A percentile compares a stretch with the other conserved stretches of the same genome.
phyloP scores from a whole-genome alignment of 805 yeast genomes.

The Soucietia sequanensis region DNA sequence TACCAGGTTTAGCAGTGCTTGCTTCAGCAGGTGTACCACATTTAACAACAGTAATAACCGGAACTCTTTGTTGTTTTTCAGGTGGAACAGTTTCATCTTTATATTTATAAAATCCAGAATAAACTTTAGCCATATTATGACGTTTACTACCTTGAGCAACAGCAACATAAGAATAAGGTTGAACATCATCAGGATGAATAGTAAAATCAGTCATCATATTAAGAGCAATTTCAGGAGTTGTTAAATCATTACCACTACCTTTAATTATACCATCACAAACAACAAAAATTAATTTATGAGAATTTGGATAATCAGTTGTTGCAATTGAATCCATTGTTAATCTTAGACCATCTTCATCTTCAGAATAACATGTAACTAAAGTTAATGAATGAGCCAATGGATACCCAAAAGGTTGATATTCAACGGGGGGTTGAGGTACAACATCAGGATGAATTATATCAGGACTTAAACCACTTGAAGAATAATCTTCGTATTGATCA shows the following conservation, averaged over 20 bases:
- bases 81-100: slow-evolving; percentile 70
- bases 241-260: slow-evolving; percentile 85
- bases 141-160: slow-evolving; percentile 93
- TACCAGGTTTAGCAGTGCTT: slow-evolving; percentile 70
- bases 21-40: slow-evolving; percentile 86
- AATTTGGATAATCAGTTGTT: slow-evolving; percentile 94
- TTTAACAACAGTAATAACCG: slow-evolving; percentile 74
- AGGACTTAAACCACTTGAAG: slow-evolving; percentile 50
- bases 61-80: slow-evolving; percentile 84
- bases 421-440: slow-evolving; percentile 88
- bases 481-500: slow-evolving; percentile 30
- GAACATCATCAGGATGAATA: slow-evolving; percentile 69
- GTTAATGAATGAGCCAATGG: slow-evolving; percentile 56
- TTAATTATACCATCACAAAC: slow-evolving; percentile 94
- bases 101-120: slow-evolving; percentile 90
- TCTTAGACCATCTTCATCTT: slow-evolving; percentile 81
- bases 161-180: slow-evolving; percentile 86
- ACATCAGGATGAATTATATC: slow-evolving; percentile 70
- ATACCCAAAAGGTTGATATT: slow-evolving; percentile 80
- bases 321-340: slow-evolving; percentile 89
- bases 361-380: slow-evolving; percentile 89
- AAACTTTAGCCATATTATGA: slow-evolving; percentile 97
- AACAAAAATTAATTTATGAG: slow-evolving; percentile 82
- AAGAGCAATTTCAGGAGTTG: slow-evolving; percentile 89
- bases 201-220: slow-evolving; percentile 77